A percentile compares a stretch with the other conserved stretches of the same genome.
These are phyloP conservation scores for Leccinum huronense DNA, from an alignment of 1,284 basidiomycete species.

Conservation along the genomic window DNA sequence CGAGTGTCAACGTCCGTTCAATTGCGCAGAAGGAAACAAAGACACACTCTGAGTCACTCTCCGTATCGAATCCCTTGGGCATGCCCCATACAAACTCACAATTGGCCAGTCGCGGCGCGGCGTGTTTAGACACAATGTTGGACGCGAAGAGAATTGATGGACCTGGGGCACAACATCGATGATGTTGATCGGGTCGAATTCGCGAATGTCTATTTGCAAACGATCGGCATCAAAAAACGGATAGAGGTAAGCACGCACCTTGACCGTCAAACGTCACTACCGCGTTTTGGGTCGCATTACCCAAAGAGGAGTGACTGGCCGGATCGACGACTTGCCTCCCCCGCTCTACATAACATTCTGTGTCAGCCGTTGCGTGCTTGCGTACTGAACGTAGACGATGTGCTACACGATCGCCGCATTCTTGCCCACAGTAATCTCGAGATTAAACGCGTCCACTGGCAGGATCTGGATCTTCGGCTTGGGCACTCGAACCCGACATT, in stretches of 20 bases:
- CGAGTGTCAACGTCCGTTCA: neutral
- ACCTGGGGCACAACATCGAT: constrained; percentile 88
- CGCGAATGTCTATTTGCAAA: constrained; percentile 62
- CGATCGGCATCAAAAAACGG: neutral
- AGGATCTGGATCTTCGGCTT: constrained; percentile 71
- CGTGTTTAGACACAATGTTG: constrained; percentile 91
- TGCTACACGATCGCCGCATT: constrained; percentile 86
- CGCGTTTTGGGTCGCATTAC: constrained; percentile 89
- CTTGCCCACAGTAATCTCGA: constrained; percentile 78
- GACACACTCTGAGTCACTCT: constrained; percentile 41
- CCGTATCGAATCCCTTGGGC: constrained; percentile 81
- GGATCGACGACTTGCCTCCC: constrained; percentile 81
- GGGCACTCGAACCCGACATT: constrained; percentile 86
- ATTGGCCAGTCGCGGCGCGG: constrained; percentile 81
- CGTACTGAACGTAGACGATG: constrained; percentile 28
- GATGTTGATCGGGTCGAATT: constrained; percentile 73
- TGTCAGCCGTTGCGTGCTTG: no score
- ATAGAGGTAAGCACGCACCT: constrained; percentile 45
- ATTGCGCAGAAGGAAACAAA: no score
- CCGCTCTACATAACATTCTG: constrained; percentile 55
- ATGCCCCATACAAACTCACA: constrained; percentile 95
- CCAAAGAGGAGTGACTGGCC: constrained; percentile 70
- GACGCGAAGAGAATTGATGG: constrained; percentile 55
- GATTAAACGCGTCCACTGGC: constrained; percentile 65
- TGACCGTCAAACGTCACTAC: constrained; percentile 84